Evolutionary conservation across 352 stramenopile species (phyloP).

Genomic region (Phytophthora europaea): DNA sequence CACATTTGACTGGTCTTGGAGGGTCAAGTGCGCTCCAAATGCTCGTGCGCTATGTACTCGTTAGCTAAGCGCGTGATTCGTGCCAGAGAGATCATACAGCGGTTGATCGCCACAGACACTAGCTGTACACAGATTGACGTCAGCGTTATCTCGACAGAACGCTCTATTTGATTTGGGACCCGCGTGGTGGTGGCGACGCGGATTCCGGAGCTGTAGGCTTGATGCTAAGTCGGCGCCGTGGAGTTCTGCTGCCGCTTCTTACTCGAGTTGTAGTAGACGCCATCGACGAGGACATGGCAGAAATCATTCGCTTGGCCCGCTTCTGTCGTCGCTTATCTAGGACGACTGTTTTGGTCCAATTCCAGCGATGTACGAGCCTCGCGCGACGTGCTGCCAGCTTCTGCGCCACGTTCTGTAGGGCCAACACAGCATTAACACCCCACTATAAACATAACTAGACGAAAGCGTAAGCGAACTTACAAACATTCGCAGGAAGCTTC

Average conservation of each 20-base stretch:
- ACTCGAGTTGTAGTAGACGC: constrained; percentile 3
- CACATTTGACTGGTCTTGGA: not conserved
- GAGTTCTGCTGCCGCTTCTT: constrained; percentile 6
- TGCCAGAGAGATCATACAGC: not conserved
- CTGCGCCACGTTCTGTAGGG: constrained; percentile 43
- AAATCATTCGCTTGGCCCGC: constrained; percentile 33
- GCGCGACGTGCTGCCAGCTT: constrained; percentile 41
- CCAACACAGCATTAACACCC: not conserved
- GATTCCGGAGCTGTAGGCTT: not conserved
- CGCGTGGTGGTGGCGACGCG: not conserved
- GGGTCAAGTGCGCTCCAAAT: not conserved
- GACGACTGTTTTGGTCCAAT: constrained; percentile 40
- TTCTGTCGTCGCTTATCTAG: constrained; percentile 35
- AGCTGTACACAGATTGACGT: not conserved
- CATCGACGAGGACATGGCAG: constrained; percentile 18
- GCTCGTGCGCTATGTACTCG: not conserved
- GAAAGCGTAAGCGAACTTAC: constrained; percentile 36
- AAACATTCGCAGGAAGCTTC: constrained; percentile 56
- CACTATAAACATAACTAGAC: not conserved
- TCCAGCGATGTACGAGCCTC: constrained; percentile 40
- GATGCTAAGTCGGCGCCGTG: constrained; percentile 15
- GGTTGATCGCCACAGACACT: not conserved
- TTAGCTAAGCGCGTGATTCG: not conserved
- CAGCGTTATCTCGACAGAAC: not conserved
- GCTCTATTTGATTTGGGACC: constrained; percentile 1